A percentile compares a stretch with the other conserved stretches of the same genome.
phyloP scores from a whole-genome alignment of 768 basidiomycete species.

The Chalciporus piperatus region DNA sequence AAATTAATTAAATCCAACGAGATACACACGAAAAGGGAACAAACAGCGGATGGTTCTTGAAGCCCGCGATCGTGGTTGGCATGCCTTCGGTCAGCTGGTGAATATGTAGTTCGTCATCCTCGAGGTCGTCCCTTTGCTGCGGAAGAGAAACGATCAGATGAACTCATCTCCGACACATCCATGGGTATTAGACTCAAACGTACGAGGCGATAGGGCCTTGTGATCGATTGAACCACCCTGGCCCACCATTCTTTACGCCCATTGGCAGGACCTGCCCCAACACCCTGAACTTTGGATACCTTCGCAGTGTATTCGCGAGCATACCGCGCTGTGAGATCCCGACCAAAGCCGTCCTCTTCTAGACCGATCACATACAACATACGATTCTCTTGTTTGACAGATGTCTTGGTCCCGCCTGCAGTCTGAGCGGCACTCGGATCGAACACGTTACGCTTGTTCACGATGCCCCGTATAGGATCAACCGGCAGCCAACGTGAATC shows the following conservation, averaged over 20 bases:
- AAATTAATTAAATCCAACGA: neutral
- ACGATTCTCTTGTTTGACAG: slow-evolving; percentile 59
- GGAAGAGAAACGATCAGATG: slow-evolving; percentile 3
- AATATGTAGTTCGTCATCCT: slow-evolving; percentile 82
- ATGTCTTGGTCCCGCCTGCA: slow-evolving; percentile 10
- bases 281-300: slow-evolving; percentile 74
- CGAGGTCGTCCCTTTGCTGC: slow-evolving; percentile 88
- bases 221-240: slow-evolving; percentile 56
- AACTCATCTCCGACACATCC: slow-evolving; percentile 17
- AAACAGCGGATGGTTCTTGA: slow-evolving; percentile 94
- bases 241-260: slow-evolving; percentile 87
- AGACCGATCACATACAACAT: slow-evolving; percentile 93
- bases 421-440: slow-evolving; percentile 54
- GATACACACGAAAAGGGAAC: slow-evolving; percentile 23
- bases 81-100: slow-evolving; percentile 85
- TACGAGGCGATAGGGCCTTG: slow-evolving; percentile 82
- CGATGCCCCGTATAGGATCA: slow-evolving; percentile 78
- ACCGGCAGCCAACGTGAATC: slow-evolving; percentile 91
- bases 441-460: slow-evolving; percentile 79
- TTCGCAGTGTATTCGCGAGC: slow-evolving; percentile 77
- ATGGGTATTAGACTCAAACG: slow-evolving; percentile 25
- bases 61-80: slow-evolving; percentile 86
- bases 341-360: slow-evolving; percentile 90
- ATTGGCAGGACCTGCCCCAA: slow-evolving; percentile 44
- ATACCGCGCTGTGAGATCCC: slow-evolving; percentile 91